These are phyloP conservation scores for Myriangium duriaei DNA, from an alignment of 2,329 filamentous ascomycete species.

Conservation along the genomic window DNA sequence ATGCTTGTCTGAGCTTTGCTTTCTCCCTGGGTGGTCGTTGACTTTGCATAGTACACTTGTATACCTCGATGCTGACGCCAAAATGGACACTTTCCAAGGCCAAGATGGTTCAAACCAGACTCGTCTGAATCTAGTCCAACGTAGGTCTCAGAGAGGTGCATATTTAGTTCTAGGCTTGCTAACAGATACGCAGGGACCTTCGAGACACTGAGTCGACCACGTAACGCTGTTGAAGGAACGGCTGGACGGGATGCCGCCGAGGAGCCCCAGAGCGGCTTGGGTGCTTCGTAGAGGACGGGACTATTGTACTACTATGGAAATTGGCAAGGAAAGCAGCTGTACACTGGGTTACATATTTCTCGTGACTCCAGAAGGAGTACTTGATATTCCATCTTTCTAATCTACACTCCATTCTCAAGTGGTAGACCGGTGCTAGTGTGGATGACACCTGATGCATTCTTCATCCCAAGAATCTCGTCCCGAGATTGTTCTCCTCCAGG, in stretches of 20 bases:
- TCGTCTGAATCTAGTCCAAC: conserved; percentile 60
- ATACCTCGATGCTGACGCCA: conserved; percentile 71
- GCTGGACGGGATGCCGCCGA: conserved; percentile 17
- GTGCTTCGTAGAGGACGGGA: conserved; percentile 16
- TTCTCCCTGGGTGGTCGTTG: background rate
- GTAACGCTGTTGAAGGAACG: conserved; percentile 13
- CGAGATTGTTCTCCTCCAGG: no score
- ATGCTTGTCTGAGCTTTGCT: no score
- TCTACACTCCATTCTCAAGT: no score
- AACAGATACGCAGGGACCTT: conserved; percentile 28
- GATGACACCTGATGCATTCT: no score
- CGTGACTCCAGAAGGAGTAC: no score
- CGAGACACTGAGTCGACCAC: conserved; percentile 34
- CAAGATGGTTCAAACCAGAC: conserved; percentile 54
- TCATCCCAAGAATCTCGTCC: no score
- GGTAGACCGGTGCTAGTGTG: no score
- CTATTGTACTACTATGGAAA: no score
- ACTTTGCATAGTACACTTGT: conserved; percentile 47
- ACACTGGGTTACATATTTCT: no score
- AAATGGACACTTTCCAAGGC: conserved; percentile 54
- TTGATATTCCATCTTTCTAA: no score
- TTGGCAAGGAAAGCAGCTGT: no score
- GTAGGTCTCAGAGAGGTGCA: conserved; percentile 42
- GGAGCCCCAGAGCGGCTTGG: conserved; percentile 20
- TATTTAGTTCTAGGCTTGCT: conserved; percentile 1